Conservation (phyloP, 257 asterid genomes). For the Cinchona pubescens region DNA sequence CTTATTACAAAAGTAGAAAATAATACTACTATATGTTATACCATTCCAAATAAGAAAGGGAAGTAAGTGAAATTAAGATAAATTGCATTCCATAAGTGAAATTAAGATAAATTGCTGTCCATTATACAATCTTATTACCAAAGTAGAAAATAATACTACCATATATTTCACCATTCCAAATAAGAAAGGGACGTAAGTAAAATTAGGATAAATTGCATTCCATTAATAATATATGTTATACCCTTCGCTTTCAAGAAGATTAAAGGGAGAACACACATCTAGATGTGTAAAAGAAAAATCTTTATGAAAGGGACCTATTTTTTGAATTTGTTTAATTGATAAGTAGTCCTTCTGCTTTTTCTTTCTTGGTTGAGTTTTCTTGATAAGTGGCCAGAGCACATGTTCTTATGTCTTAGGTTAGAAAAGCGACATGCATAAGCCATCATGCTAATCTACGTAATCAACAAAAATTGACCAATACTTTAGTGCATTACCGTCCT, state of each 20-base stretch:
- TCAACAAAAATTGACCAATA: neutral
- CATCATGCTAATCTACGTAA: constrained; percentile 6
- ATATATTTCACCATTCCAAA: too few relatives aligned
- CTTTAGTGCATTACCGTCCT: neutral
- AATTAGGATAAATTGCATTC: too few relatives aligned
- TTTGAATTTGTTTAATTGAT: neutral
- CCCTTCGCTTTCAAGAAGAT: neutral
- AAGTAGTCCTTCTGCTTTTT: neutral
- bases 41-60: too few relatives aligned
- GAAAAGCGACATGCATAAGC: neutral
- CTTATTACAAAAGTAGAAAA: too few relatives aligned
- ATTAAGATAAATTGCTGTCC: too few relatives aligned
- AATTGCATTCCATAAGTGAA: too few relatives aligned
- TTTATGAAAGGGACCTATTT: neutral
- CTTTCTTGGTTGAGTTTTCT: neutral
- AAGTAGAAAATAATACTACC: too few relatives aligned
- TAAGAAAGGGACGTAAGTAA: too few relatives aligned
- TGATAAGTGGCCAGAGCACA: constrained; percentile 12
- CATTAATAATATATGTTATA: too few relatives aligned
- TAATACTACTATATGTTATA: too few relatives aligned
- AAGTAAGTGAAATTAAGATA: too few relatives aligned
- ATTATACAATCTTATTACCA: too few relatives aligned
- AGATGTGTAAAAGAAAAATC: neutral
- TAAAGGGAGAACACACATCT: neutral
- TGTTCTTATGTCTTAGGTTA: neutral